Evolutionary conservation across 73 alveolate genomes (phyloP).

Genomic region (Paramecium tetraurelia): DNA sequence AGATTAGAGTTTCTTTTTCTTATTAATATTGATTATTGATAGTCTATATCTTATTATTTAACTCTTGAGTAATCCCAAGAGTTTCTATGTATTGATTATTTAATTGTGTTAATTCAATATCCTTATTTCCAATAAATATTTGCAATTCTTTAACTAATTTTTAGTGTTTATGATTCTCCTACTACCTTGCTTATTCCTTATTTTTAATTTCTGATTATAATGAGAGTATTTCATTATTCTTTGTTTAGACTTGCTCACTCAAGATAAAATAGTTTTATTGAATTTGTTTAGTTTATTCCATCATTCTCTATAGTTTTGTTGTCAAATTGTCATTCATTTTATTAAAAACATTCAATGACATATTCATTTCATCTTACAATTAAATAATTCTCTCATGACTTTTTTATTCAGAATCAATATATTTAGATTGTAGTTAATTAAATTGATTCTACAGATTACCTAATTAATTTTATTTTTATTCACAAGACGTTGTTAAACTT

Average conservation of each 20-base stretch:
- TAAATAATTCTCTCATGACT: background rate
- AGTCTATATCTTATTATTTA: background rate
- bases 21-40: background rate
- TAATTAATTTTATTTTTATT: background rate
- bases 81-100: background rate
- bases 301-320: background rate
- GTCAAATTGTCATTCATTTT: background rate
- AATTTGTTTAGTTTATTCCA: background rate
- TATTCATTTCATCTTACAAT: background rate
- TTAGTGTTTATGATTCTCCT: background rate
- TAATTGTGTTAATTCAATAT: background rate
- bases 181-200: background rate
- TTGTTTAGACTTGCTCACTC: background rate
- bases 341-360: background rate
- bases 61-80: background rate
- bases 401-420: background rate
- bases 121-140: background rate
- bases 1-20: background rate
- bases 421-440: background rate
- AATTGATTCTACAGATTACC: background rate
- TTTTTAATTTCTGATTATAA: background rate
- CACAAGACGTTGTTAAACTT: background rate
- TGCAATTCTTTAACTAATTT: background rate
- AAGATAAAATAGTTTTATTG: background rate
- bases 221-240: background rate